Conservation (phyloP, 805 yeast genomes). For the Kazachstania psychrophila region DNA sequence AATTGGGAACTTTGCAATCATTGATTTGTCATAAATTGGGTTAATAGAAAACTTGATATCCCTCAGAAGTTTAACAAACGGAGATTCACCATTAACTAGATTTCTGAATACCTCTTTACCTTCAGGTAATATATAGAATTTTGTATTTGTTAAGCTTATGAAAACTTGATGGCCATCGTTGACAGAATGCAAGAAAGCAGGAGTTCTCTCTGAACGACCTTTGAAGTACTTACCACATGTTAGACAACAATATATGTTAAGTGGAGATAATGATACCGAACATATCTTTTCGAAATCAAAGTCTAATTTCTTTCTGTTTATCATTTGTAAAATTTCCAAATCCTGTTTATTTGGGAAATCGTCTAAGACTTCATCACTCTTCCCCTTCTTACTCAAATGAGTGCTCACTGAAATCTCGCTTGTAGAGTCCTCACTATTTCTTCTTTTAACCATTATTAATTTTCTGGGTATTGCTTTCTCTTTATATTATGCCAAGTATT, state of each 20-base stretch:
- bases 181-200: slow-evolving; percentile 60
- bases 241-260: slow-evolving; percentile 63
- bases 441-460: no score
- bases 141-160: slow-evolving; percentile 43
- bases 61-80: slow-evolving; percentile 26
- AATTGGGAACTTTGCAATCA: slow-evolving; percentile 30
- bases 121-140: slow-evolving; percentile 57
- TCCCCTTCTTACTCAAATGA: no score
- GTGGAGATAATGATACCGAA: slow-evolving; percentile 48
- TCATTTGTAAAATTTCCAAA: neutral
- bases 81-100: no score
- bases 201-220: slow-evolving; percentile 56
- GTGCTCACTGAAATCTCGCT: no score
- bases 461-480: no score
- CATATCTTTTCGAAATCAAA: slow-evolving; percentile 67
- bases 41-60: slow-evolving; percentile 45
- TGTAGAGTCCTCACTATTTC: no score
- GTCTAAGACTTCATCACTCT: no score
- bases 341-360: no score
- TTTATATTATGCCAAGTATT: no score
- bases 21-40: slow-evolving; percentile 39
- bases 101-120: slow-evolving; percentile 21
- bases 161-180: slow-evolving; percentile 57
- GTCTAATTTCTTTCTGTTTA: slow-evolving; percentile 35
- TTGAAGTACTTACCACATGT: slow-evolving; percentile 65